Percentiles rank a stretch among this genome's conserved stretches.
These are phyloP conservation scores for Xylaria acuta DNA, from an alignment of 495 filamentous ascomycete species.

Conservation along the genomic window DNA sequence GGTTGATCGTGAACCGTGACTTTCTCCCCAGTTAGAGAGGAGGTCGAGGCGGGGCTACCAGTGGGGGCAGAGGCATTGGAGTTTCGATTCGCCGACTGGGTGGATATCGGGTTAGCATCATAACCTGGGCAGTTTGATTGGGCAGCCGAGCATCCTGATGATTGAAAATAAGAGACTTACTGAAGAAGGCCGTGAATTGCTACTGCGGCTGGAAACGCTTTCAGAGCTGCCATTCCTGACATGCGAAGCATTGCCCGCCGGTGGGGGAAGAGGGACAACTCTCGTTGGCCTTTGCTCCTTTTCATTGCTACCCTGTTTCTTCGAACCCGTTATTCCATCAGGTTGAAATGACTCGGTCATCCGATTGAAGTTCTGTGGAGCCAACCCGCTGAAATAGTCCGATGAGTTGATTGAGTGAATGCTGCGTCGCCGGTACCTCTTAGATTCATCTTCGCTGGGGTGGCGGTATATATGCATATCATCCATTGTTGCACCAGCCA, in stretches of 20 bases:
- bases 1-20: constrained; percentile 57
- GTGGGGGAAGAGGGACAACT: constrained; percentile 32
- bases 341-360: constrained; percentile 47
- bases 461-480: constrained; percentile 59
- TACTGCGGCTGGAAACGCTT: constrained; percentile 52
- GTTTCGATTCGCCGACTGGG: constrained; percentile 57
- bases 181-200: constrained; percentile 52
- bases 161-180: constrained; percentile 48
- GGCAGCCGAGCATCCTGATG: constrained; percentile 36
- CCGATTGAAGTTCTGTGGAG: constrained; percentile 48
- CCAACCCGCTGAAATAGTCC: constrained; percentile 53
- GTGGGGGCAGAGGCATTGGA: constrained; percentile 50
- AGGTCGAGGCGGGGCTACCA: constrained; percentile 55
- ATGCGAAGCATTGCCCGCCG: constrained; percentile 32
- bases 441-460: constrained; percentile 65
- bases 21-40: constrained; percentile 47
- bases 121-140: constrained; percentile 46
- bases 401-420: constrained; percentile 78
- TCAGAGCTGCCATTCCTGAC: constrained; percentile 50
- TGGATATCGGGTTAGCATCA: constrained; percentile 36
- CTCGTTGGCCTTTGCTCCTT: constrained; percentile 45
- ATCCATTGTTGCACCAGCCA: constrained; percentile 52
- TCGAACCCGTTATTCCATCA: constrained; percentile 42
- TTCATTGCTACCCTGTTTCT: constrained; percentile 40
- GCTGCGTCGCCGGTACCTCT: constrained; percentile 82